These are phyloP conservation scores for Sarocladiaceae sp. DNA, from an alignment of 2,329 filamentous ascomycete species.

Conservation along the genomic window DNA sequence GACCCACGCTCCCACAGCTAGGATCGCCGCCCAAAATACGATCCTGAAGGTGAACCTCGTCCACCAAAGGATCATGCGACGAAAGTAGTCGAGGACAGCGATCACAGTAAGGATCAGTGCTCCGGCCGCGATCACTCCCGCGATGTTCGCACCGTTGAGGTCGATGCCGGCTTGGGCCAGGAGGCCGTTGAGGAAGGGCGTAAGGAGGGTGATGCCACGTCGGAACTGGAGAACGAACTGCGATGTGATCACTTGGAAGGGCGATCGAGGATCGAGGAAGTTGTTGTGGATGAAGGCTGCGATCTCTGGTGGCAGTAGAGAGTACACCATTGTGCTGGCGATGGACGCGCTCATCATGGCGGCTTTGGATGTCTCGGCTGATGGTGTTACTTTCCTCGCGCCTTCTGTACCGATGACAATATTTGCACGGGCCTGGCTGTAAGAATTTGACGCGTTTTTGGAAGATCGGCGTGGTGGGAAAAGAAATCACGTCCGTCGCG, in stretches of 20 bases:
- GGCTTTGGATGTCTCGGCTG: not conserved
- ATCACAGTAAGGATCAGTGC: constrained; percentile 48
- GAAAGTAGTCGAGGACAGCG: constrained; percentile 66
- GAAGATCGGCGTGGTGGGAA: not conserved
- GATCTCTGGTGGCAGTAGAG: constrained; percentile 41
- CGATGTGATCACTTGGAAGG: constrained; percentile 36
- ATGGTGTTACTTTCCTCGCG: too few species aligned
- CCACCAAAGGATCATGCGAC: constrained; percentile 73
- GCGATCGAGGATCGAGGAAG: constrained; percentile 41
- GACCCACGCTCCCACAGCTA: constrained; percentile 49
- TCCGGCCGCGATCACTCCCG: constrained; percentile 25
- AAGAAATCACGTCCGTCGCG: not conserved
- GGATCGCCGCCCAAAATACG: constrained; percentile 59
- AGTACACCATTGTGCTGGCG: constrained; percentile 30
- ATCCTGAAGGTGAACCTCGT: constrained; percentile 61
- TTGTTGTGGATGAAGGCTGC: constrained; percentile 41
- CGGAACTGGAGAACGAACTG: constrained; percentile 26
- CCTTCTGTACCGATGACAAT: not conserved
- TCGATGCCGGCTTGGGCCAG: constrained; percentile 31
- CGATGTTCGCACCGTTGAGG: constrained; percentile 30
- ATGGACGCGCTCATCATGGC: constrained; percentile 26
- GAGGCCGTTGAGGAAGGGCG: constrained; percentile 39
- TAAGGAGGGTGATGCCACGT: constrained; percentile 25
- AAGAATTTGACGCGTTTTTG: constrained; percentile 1
- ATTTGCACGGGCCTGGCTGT: not conserved